Evolutionary conservation across 2,329 filamentous ascomycete genomes (phyloP).

Genomic region (Fusarium miscanthi): DNA sequence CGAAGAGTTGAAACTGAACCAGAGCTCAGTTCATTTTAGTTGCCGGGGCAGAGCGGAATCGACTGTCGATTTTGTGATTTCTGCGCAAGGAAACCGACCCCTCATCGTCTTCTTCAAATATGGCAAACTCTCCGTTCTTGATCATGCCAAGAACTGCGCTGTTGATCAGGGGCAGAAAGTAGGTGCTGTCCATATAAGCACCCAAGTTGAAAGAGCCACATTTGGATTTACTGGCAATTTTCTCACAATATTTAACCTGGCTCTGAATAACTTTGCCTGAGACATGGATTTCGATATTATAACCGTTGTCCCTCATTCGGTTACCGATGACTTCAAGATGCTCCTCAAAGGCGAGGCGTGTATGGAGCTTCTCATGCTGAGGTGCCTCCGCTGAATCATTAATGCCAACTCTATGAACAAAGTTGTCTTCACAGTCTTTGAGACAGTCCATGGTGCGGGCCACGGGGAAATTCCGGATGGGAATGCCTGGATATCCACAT

Average conservation of each 20-base stretch:
- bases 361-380: too few species aligned
- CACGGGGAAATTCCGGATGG: not conserved
- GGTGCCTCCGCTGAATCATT: too few species aligned
- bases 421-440: not conserved
- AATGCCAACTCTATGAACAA: too few species aligned
- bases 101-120: rapidly evolving
- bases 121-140: not conserved
- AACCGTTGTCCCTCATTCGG: not conserved
- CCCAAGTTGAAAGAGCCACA: not conserved
- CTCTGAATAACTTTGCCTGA: rapidly evolving
- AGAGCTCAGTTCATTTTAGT: not conserved
- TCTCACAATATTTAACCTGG: rapidly evolving
- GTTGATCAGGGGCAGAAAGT: not conserved
- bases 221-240: not conserved
- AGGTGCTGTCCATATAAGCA: rapidly evolving
- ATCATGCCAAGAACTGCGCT: not conserved
- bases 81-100: rapidly evolving
- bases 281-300: not conserved
- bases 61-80: not conserved
- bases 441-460: not conserved
- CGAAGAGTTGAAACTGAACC: not conserved
- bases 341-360: not conserved
- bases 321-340: not conserved
- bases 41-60: rapidly evolving
- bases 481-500: not conserved